Evolutionary conservation across 2,329 filamentous ascomycete genomes (phyloP).

Genomic region (Coniella vitis): DNA sequence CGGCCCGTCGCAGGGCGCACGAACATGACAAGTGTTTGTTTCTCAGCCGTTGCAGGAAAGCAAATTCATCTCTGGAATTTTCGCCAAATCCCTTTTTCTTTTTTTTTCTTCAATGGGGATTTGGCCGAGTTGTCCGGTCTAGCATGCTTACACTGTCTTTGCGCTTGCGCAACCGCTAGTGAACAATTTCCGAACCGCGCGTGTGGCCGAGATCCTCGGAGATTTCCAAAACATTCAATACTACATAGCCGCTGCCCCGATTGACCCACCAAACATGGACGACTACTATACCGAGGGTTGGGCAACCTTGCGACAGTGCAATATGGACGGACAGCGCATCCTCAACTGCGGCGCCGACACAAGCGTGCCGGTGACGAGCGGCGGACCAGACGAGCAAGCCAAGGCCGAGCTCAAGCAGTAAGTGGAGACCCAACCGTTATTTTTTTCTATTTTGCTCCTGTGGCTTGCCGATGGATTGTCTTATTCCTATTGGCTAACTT

Average conservation of each 20-base stretch:
- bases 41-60: no score
- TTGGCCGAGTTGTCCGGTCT: no score
- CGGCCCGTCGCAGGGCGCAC: no score
- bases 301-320: constrained; percentile 55
- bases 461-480: no score
- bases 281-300: constrained; percentile 61
- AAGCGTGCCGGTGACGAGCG: constrained; percentile 44
- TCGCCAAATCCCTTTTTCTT: background rate
- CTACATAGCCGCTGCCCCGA: constrained; percentile 51
- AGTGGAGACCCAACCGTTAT: constrained; percentile 22
- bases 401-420: constrained; percentile 59
- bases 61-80: no score
- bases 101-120: no score
- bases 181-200: constrained; percentile 51
- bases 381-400: constrained; percentile 51
- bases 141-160: background rate
- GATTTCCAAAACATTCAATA: constrained; percentile 58
- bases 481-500: background rate
- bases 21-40: no score
- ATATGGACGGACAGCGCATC: constrained; percentile 56
- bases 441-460: background rate
- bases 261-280: constrained; percentile 45
- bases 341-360: constrained; percentile 59
- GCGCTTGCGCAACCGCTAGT: constrained; percentile 32
- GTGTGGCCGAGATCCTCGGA: constrained; percentile 55